These are phyloP conservation scores for Graphilbum ipis-grandicollis DNA, from an alignment of 2,329 filamentous ascomycete species.

Conservation along the genomic window DNA sequence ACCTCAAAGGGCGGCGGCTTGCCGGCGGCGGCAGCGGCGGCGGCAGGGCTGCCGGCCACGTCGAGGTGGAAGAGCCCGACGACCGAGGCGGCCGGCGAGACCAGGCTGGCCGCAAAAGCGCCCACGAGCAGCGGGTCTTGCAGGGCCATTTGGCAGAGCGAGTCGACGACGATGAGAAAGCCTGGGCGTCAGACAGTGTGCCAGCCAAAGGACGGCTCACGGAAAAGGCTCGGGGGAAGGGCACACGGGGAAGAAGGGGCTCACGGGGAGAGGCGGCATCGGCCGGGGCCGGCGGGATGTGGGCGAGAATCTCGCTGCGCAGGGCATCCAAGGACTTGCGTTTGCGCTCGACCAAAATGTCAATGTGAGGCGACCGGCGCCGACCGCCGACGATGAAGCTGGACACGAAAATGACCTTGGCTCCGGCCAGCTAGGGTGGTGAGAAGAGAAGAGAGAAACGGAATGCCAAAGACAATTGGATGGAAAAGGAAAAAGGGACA, in stretches of 20 bases:
- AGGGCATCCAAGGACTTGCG: conserved; percentile 40
- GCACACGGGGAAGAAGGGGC: no score
- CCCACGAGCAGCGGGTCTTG: conserved; percentile 38
- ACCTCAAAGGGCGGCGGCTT: conserved; percentile 53
- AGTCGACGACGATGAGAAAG: conserved; percentile 63
- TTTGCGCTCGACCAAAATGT: conserved; percentile 48
- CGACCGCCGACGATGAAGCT: conserved; percentile 52
- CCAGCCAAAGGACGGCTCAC: no score
- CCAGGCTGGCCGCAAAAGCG: conserved; percentile 50
- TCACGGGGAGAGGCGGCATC: no score
- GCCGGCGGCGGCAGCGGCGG: conserved; percentile 27
- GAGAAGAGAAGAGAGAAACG: neutral
- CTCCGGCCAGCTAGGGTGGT: conserved; percentile 36
- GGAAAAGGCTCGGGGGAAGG: no score
- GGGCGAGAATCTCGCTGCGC: conserved; percentile 37
- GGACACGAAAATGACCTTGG: conserved; percentile 58
- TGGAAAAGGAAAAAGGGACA: neutral
- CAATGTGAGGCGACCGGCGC: conserved; percentile 42
- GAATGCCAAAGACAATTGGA: no score
- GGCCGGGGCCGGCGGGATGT: neutral
- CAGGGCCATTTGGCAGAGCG: conserved; percentile 49
- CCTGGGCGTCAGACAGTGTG: conserved; percentile 23
- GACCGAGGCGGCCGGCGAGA: conserved; percentile 51
- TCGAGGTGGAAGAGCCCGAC: conserved; percentile 73
- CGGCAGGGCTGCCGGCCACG: conserved; percentile 33